These are phyloP conservation scores for Pichia heedii DNA, from an alignment of 805 yeast genomes.

Conservation along the genomic window DNA sequence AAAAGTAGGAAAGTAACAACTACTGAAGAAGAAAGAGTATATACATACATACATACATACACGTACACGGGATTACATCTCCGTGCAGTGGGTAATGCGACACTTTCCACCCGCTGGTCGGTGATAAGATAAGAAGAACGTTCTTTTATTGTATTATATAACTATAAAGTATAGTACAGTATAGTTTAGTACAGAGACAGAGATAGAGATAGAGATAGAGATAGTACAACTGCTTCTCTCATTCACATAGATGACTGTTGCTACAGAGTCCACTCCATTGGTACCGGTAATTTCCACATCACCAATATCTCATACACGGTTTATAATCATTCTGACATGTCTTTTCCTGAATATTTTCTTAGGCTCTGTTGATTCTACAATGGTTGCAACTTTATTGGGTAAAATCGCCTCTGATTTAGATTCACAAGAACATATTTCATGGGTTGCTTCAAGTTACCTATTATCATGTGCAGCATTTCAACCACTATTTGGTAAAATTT, in stretches of 20 bases:
- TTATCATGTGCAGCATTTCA: conserved; percentile 41
- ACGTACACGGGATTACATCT: not conserved
- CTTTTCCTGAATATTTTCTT: conserved; percentile 27
- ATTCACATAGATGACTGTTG: not conserved
- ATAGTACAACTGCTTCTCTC: too few relatives aligned
- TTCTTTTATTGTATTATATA: too few relatives aligned
- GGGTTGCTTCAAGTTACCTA: conserved; percentile 37
- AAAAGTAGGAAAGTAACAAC: too few relatives aligned
- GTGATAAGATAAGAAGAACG: not conserved
- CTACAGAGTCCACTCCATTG: conserved; percentile 7
- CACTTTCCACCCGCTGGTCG: not conserved
- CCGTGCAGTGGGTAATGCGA: not conserved
- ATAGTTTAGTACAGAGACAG: too few relatives aligned
- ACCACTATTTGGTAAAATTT: conserved; percentile 45
- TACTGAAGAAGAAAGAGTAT: too few relatives aligned
- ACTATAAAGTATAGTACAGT: too few relatives aligned
- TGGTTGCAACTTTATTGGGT: conserved; percentile 43
- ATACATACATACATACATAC: too few relatives aligned
- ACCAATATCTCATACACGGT: not conserved
- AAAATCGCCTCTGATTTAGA: conserved; percentile 44
- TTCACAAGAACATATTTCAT: conserved; percentile 33
- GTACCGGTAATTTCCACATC: not conserved
- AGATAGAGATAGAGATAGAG: too few relatives aligned
- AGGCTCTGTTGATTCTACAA: conserved; percentile 46
- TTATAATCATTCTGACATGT: conserved; percentile 12